These are phyloP conservation scores for Tolypocladium tropicale DNA, from an alignment of 2,329 filamentous ascomycete genomes.

Conservation along the genomic window DNA sequence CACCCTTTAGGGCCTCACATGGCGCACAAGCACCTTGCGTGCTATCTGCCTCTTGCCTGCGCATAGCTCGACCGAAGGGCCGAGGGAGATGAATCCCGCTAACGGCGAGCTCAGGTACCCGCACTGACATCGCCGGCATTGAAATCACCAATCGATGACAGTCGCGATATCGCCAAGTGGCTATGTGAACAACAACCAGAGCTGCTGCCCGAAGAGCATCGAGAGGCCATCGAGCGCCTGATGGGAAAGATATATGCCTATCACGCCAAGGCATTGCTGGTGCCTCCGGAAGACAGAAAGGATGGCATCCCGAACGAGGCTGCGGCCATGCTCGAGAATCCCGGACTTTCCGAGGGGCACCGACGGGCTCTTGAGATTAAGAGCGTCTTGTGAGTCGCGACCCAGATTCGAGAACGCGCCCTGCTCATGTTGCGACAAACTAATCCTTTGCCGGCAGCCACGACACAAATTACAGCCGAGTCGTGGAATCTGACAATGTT, in stretches of 20 bases:
- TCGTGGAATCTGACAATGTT: constrained; percentile 14
- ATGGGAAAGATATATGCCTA: constrained; percentile 16
- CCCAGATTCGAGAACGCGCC: neutral
- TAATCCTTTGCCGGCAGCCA: constrained; percentile 10
- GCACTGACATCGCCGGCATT: constrained; percentile 15
- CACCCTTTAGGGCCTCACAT: neutral
- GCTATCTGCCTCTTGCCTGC: neutral
- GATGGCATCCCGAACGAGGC: constrained; percentile 17
- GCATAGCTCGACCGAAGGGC: neutral
- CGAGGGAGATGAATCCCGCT: neutral
- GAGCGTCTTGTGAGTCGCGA: constrained; percentile 17
- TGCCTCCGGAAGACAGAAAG: constrained; percentile 11
- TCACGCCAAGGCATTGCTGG: constrained; percentile 14
- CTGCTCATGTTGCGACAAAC: neutral
- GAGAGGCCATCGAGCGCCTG: constrained; percentile 10
- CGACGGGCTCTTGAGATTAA: constrained; percentile 19
- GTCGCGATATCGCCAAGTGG: constrained; percentile 16
- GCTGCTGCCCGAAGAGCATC: constrained; percentile 13
- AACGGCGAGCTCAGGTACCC: constrained; percentile 12
- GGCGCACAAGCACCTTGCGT: neutral
- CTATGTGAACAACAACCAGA: constrained; percentile 17
- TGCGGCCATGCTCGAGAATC: constrained; percentile 16
- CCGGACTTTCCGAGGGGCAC: constrained; percentile 13
- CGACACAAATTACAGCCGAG: constrained; percentile 12
- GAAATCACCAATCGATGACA: constrained; percentile 13